Percentiles rank a stretch among this genome's conserved stretches.
These are phyloP conservation scores for Boletus sp. DNA, from an alignment of 768 basidiomycete species.

Conservation along the genomic window DNA sequence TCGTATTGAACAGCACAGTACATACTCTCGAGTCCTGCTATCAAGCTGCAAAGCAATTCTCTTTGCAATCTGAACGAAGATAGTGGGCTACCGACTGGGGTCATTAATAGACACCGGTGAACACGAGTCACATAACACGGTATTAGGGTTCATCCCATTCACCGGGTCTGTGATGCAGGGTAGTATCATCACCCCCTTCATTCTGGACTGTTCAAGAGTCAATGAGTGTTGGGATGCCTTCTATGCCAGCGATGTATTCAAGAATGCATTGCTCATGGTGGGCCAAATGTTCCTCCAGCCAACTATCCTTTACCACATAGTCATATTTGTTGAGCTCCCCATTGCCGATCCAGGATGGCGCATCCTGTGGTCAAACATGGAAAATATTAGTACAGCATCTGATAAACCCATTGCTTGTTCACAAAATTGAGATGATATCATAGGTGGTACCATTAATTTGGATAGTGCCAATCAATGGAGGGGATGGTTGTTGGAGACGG, in stretches of 20 bases:
- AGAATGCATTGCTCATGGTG: background rate
- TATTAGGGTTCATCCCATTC: background rate
- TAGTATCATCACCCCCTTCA: background rate
- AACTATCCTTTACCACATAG: background rate
- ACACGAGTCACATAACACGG: background rate
- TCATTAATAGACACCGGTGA: background rate
- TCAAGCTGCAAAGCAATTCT: background rate
- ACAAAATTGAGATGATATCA: background rate
- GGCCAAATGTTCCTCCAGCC: background rate
- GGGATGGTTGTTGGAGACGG: background rate
- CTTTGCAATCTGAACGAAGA: background rate
- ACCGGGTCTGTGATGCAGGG: background rate
- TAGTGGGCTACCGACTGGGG: background rate
- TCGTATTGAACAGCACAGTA: no score
- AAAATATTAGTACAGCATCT: background rate
- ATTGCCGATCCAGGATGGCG: background rate
- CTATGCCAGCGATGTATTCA: background rate
- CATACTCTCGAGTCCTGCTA: background rate
- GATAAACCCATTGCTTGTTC: background rate
- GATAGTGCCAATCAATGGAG: background rate
- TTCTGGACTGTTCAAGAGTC: background rate
- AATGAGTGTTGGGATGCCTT: background rate
- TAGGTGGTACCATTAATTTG: background rate
- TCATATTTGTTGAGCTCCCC: background rate
- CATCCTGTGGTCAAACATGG: background rate